These are phyloP conservation scores for Phytophthora kernoviae DNA, from an alignment of 352 stramenopile species.

Conservation along the genomic window DNA sequence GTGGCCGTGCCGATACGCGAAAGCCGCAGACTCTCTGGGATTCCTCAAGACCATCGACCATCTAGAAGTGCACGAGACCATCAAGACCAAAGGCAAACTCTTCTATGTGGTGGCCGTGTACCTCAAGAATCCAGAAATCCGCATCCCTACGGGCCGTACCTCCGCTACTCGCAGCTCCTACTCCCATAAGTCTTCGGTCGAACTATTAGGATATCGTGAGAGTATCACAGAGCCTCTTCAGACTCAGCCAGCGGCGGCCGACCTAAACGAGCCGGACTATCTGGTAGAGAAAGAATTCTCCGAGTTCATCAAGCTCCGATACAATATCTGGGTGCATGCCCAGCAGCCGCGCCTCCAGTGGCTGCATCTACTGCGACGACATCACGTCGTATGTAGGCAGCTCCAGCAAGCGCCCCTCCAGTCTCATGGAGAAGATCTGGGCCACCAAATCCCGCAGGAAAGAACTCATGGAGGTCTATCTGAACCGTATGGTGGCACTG, in stretches of 20 bases:
- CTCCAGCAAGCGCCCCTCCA: conserved; percentile 31
- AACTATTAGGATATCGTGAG: conserved; percentile 5
- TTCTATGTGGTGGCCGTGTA: conserved; percentile 49
- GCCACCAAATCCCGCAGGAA: conserved; percentile 32
- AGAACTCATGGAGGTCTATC: conserved; percentile 37
- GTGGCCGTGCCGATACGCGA: conserved; percentile 49
- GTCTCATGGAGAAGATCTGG: conserved; percentile 37
- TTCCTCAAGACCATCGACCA: conserved; percentile 49
- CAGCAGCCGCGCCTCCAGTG: conserved; percentile 35
- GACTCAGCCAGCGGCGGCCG: too few relatives aligned
- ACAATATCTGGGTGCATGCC: conserved; percentile 47
- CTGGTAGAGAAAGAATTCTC: conserved; percentile 39
- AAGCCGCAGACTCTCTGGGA: conserved; percentile 39
- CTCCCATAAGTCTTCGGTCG: conserved; percentile 29
- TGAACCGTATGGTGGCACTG: conserved; percentile 41
- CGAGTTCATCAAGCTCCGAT: conserved; percentile 49
- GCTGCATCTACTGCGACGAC: conserved; percentile 46
- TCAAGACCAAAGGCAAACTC: conserved; percentile 37
- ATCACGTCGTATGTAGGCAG: conserved; percentile 37
- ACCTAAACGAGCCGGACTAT: conserved; percentile 39
- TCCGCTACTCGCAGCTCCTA: too few relatives aligned
- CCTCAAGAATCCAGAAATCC: conserved; percentile 47
- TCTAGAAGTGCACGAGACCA: conserved; percentile 38
- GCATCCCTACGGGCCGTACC: conserved; percentile 46
- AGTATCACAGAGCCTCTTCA: conserved; percentile 14